Percentiles rank a stretch among this genome's conserved stretches.
Evolutionary conservation across 1,139 yeast species (phyloP).

Genomic region (Pneumocystis wakefieldiae): DNA sequence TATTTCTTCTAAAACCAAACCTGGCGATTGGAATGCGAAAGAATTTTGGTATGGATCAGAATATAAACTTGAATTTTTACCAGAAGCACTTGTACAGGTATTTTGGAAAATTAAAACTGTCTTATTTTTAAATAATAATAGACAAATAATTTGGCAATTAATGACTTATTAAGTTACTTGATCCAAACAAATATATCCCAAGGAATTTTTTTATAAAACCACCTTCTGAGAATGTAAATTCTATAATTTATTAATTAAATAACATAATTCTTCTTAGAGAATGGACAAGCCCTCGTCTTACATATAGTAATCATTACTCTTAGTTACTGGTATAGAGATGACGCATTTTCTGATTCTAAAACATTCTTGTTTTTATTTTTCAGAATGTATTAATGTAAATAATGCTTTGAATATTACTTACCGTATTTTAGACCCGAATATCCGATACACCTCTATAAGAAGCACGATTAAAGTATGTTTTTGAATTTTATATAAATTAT

Average conservation of each 20-base stretch:
- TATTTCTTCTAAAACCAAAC: slow-evolving; percentile 21
- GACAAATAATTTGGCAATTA: slow-evolving; percentile 21
- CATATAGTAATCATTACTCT: slow-evolving; percentile 29
- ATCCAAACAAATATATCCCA: slow-evolving; percentile 64
- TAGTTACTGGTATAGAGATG: slow-evolving; percentile 82
- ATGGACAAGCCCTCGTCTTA: slow-evolving; percentile 17
- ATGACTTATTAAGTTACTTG: slow-evolving; percentile 44
- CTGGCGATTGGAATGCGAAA: slow-evolving; percentile 26
- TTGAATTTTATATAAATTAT: background rate
- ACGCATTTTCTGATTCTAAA: slow-evolving; percentile 77
- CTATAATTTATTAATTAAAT: background rate
- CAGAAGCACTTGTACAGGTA: background rate
- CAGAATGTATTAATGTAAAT: slow-evolving; percentile 15
- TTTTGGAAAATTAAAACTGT: slow-evolving; percentile 22
- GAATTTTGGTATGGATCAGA: slow-evolving; percentile 92
- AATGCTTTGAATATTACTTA: background rate
- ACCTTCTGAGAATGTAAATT: background rate
- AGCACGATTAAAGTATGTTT: background rate
- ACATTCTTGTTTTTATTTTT: slow-evolving; percentile 53
- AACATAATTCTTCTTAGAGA: background rate
- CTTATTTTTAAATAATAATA: slow-evolving; percentile 26
- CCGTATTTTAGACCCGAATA: background rate
- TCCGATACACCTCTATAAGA: background rate
- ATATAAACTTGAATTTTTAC: slow-evolving; percentile 32
- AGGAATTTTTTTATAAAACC: slow-evolving; percentile 44